Conservation (phyloP, 2,329 filamentous ascomycete genomes). For the Aspergillus costaricaensis region DNA sequence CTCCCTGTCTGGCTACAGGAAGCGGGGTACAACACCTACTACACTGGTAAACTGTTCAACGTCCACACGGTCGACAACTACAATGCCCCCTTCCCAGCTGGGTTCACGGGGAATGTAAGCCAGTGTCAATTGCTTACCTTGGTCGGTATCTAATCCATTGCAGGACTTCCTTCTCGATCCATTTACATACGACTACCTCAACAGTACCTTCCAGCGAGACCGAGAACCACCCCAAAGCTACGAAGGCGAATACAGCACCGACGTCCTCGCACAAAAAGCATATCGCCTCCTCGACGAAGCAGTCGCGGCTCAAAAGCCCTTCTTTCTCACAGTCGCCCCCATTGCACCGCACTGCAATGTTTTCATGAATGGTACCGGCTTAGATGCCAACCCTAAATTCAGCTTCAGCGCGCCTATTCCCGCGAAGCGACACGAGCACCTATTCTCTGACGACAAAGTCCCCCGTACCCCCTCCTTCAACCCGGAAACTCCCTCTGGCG, state of each 20-base stretch:
- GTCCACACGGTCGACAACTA: constrained; percentile 53
- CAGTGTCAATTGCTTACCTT: too few relatives aligned
- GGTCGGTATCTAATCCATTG: too few relatives aligned
- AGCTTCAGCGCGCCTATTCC: constrained; percentile 53
- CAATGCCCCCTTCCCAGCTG: constrained; percentile 39
- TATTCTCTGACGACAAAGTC: constrained; percentile 62
- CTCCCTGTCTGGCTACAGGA: constrained; percentile 56
- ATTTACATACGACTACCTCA: constrained; percentile 65
- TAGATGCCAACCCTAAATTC: constrained; percentile 27
- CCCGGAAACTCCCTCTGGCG: constrained; percentile 52
- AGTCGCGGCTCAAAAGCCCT: constrained; percentile 53
- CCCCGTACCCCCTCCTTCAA: constrained; percentile 68
- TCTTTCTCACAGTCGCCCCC: constrained; percentile 66
- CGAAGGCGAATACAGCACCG: constrained; percentile 56
- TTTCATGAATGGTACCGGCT: constrained; percentile 47
- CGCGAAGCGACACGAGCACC: constrained; percentile 59
- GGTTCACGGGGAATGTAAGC: constrained; percentile 28
- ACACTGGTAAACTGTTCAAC: constrained; percentile 59
- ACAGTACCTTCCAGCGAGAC: constrained; percentile 63
- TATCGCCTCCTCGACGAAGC: constrained; percentile 62
- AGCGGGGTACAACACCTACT: constrained; percentile 56
- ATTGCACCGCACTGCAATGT: constrained; percentile 64
- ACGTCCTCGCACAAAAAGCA: constrained; percentile 60
- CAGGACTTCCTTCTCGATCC: constrained; percentile 40
- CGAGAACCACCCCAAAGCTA: constrained; percentile 55